phyloP scores from a whole-genome alignment of 2,329 filamentous ascomycete species.

The Colletotrichum sp. region DNA sequence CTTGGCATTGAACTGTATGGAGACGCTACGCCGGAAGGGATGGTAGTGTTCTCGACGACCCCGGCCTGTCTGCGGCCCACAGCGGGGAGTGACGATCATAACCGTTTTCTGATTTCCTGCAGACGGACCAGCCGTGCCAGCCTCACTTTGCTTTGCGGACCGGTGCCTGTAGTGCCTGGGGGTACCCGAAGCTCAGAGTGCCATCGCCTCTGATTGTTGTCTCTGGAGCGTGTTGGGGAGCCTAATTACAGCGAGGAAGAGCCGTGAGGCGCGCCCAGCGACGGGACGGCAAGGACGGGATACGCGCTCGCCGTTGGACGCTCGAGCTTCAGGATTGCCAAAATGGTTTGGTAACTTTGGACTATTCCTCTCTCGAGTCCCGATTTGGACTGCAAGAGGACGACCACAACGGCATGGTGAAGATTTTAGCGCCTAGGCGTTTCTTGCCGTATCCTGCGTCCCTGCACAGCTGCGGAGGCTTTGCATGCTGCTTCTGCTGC shows the following conservation, averaged over 20 bases:
- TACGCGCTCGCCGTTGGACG: background rate
- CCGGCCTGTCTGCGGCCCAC: conserved; percentile 25
- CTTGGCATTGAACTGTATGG: conserved; percentile 17
- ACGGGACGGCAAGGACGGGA: background rate
- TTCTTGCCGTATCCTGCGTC: background rate
- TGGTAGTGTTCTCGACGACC: conserved; percentile 3
- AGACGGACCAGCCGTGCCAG: conserved; percentile 21
- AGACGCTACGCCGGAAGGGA: conserved; percentile 9
- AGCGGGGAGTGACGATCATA: conserved; percentile 31
- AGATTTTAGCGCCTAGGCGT: conserved; percentile 9
- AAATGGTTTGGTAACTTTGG: background rate
- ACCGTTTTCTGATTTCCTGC: conserved; percentile 26
- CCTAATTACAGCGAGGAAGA: conserved; percentile 36
- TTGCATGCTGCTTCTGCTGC: background rate
- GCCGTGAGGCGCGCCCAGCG: conserved; percentile 30
- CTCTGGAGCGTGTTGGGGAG: background rate
- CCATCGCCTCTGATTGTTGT: background rate
- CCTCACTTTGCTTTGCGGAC: conserved; percentile 16
- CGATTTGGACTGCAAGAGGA: background rate
- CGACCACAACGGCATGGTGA: background rate
- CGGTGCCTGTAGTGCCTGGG: conserved; percentile 1
- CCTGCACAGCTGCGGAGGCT: background rate
- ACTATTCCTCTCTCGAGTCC: background rate
- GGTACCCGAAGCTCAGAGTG: conserved; percentile 10
- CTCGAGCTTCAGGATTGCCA: background rate